A percentile compares a stretch with the other conserved stretches of the same genome.
Conservation (phyloP, 2,329 filamentous ascomycete species). For the Colletotrichum magnum region DNA sequence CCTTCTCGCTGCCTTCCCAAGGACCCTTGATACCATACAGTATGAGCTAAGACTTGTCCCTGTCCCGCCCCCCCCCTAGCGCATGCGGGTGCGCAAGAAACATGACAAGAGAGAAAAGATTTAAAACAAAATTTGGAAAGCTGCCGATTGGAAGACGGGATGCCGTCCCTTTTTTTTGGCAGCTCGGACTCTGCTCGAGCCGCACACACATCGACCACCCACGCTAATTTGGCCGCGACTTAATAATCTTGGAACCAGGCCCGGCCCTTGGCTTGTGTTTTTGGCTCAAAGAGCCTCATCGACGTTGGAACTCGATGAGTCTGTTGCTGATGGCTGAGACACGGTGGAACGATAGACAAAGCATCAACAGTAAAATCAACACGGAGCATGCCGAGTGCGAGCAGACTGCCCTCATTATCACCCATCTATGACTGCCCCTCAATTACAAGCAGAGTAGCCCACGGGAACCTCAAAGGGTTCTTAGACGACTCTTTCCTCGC, state of each 20-base stretch:
- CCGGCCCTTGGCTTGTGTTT: conserved; percentile 1
- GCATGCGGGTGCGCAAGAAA: neutral
- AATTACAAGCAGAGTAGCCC: conserved; percentile 15
- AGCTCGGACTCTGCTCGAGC: neutral
- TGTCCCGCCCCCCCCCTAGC: conserved; percentile 14
- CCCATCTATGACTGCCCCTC: conserved; percentile 25
- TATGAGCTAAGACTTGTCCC: conserved; percentile 3
- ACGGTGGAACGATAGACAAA: neutral
- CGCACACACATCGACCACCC: conserved; percentile 3
- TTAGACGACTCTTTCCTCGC: neutral
- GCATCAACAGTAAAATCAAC: neutral
- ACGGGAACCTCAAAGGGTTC: neutral
- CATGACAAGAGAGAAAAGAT: too few relatives aligned
- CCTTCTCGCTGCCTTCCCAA: neutral
- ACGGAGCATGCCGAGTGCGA: neutral
- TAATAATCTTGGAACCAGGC: neutral
- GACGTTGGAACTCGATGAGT: conserved; percentile 10
- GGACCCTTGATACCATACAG: conserved; percentile 9
- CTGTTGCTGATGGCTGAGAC: conserved; percentile 5
- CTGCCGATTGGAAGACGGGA: conserved; percentile 30
- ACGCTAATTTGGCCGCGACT: neutral
- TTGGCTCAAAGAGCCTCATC: conserved; percentile 24
- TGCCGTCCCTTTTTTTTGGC: neutral
- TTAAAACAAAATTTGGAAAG: conserved; percentile 14
- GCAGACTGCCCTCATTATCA: conserved; percentile 30